phyloP scores from a whole-genome alignment of 1,284 basidiomycete genomes.

The Cryptococcus hybrid region DNA sequence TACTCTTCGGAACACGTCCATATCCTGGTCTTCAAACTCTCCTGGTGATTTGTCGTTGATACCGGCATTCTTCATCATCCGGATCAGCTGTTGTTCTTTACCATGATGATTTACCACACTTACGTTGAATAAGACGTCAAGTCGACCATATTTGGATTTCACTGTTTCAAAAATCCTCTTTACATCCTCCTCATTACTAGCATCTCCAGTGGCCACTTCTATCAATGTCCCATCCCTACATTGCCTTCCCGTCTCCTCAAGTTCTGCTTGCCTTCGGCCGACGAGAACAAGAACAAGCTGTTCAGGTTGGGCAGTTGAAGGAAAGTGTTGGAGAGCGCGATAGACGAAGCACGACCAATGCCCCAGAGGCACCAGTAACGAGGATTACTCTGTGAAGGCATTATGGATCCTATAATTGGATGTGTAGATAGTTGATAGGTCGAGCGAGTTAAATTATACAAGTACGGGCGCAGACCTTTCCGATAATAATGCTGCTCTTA shows the following conservation, averaged over 20 bases:
- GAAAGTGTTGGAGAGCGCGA: slow-evolving; percentile 56
- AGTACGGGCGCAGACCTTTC: too few relatives aligned
- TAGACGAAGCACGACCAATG: slow-evolving; percentile 56
- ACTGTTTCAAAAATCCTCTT: slow-evolving; percentile 59
- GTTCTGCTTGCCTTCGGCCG: slow-evolving; percentile 58
- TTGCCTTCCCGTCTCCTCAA: slow-evolving; percentile 58
- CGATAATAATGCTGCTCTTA: too few relatives aligned
- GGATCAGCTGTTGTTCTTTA: background rate
- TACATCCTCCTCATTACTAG: slow-evolving; percentile 47
- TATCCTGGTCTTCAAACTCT: slow-evolving; percentile 62
- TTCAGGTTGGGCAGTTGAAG: slow-evolving; percentile 2
- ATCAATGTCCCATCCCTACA: slow-evolving; percentile 49
- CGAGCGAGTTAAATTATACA: too few relatives aligned
- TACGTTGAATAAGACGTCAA: slow-evolving; percentile 78
- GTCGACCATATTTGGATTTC: slow-evolving; percentile 60
- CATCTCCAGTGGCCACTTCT: slow-evolving; percentile 58
- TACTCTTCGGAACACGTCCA: slow-evolving; percentile 62
- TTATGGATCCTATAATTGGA: background rate
- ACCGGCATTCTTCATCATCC: slow-evolving; percentile 54
- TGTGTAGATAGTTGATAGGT: background rate
- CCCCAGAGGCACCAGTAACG: slow-evolving; percentile 48
- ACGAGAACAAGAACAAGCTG: slow-evolving; percentile 56
- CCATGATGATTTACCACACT: slow-evolving; percentile 20
- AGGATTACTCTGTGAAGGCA: slow-evolving; percentile 38
- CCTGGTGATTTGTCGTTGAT: slow-evolving; percentile 53